A percentile compares a stretch with the other conserved stretches of the same genome.
phyloP scores from a whole-genome alignment of 2,329 filamentous ascomycete species.

The Penicillium sp. region DNA sequence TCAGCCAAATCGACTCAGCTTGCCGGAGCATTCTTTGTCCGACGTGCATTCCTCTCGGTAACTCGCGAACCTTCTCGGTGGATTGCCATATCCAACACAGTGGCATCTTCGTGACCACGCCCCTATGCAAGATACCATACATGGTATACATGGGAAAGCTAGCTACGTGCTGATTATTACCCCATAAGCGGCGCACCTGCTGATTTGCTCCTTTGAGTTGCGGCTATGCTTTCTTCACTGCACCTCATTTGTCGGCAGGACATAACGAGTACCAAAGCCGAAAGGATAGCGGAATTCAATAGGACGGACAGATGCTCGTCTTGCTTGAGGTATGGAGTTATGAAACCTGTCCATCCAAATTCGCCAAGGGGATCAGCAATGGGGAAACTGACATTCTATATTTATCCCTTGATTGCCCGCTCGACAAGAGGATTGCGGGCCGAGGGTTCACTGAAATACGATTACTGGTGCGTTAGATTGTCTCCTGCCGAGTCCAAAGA shows the following conservation, averaged over 20 bases:
- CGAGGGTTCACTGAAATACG: background rate
- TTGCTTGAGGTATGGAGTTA: background rate
- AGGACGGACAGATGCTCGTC: background rate
- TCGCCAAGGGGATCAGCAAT: too few species aligned
- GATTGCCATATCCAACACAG: background rate
- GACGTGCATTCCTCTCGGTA: background rate
- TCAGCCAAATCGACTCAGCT: background rate
- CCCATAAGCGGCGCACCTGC: background rate
- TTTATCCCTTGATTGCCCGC: background rate
- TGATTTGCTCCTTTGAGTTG: background rate
- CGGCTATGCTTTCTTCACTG: background rate
- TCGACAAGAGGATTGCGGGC: background rate
- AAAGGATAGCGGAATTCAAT: background rate
- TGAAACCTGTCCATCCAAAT: background rate
- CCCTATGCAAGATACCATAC: background rate
- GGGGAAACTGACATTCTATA: background rate
- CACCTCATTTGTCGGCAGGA: background rate
- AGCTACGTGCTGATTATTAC: background rate
- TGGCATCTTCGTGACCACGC: background rate
- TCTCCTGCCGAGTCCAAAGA: background rate
- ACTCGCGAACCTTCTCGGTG: background rate
- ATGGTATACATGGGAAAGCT: background rate
- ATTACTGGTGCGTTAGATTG: background rate
- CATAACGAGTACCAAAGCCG: background rate
- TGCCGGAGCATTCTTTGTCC: background rate